A percentile compares a stretch with the other conserved stretches of the same genome.
phyloP scores from a whole-genome alignment of 371 early-diverging fungal genomes.

The Mucor indicus region DNA sequence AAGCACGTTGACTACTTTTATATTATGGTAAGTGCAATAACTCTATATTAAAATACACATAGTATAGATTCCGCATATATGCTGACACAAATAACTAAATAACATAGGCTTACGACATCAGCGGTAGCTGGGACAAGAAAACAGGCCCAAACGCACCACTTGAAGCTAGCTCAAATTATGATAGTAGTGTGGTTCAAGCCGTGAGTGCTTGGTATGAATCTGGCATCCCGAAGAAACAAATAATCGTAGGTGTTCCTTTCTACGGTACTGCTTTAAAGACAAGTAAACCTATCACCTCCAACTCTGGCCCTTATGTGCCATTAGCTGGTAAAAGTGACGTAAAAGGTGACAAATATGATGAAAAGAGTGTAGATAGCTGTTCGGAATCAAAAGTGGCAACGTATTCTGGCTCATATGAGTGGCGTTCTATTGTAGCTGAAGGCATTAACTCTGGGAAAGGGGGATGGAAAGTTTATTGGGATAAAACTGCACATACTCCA shows the following conservation, averaged over 20 bases:
- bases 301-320: constrained; percentile 18
- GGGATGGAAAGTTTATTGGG: constrained; percentile 63
- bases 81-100: constrained; percentile 12
- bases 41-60: constrained; percentile 19
- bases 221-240: constrained; percentile 56
- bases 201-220: constrained; percentile 54
- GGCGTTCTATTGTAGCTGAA: constrained; percentile 56
- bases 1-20: constrained; percentile 61
- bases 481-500: constrained; percentile 55
- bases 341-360: constrained; percentile 19
- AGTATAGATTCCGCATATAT: neutral
- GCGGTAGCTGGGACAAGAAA: constrained; percentile 56
- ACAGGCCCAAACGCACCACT: constrained; percentile 70
- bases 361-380: constrained; percentile 6
- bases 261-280: constrained; percentile 50
- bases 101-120: constrained; percentile 33
- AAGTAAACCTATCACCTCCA: constrained; percentile 3
- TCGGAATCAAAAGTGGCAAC: constrained; percentile 11
- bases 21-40: constrained; percentile 51
- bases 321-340: constrained; percentile 11
- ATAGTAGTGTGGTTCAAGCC: constrained; percentile 44
- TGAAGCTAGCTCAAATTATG: constrained; percentile 24
- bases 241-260: constrained; percentile 59
- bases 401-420: constrained; percentile 63
- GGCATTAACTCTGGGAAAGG: constrained; percentile 46